Evolutionary conservation across 2,329 filamentous ascomycete genomes (phyloP), one percentile per base, ranked within the genome.

Genomic region (Fusarium continuum): DNA sequence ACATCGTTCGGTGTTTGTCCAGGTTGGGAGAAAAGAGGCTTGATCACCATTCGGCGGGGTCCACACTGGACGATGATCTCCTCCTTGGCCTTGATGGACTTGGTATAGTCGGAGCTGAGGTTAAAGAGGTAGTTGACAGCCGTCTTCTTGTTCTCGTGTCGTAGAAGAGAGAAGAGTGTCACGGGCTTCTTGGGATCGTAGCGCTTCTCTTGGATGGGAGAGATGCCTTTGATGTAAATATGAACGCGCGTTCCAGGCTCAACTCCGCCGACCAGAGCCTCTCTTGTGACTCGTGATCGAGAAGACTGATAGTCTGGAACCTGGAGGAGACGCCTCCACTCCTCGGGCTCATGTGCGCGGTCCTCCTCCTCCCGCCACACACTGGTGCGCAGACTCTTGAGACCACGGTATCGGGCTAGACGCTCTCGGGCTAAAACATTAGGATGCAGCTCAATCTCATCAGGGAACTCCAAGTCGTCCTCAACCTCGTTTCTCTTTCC

Each of bases 1-100:
- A 99, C 93, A 73, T 99, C 90, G 79, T 98, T 98, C 41, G 92
- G 91, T 1, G 94, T 97, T 73, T 90, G 92, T 53, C 93, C 94
- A n/a, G 86, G 83, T 73, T 91, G 87, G 0, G 93, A 97, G 82
- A 94, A 97, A 39, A 98, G 82, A 10, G 95, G 95, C 72, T 95
- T 94, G 78, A 97, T 88, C 56, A 93, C 80, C 72, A 97, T 88
- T 45, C 95, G 87, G 46, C 95, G 89, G 10, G 94, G 88, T 19
- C 95, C 95, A 73, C 91, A 96, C 78, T 98, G 95, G 51, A 96
- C 85, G 60, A 99, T 89, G 60, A 99, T 81, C 74, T 97, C 91
- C 70, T 95, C 91, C 82, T 99, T 99, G 23, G 93, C 89, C 78
- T 93, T 95, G 74, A 99, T 84, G 0, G 94, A 91, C 51, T 82